These are phyloP conservation scores for Sonneratia caseolaris DNA, from an alignment of 345 rosid genomes.

Conservation along the genomic window DNA sequence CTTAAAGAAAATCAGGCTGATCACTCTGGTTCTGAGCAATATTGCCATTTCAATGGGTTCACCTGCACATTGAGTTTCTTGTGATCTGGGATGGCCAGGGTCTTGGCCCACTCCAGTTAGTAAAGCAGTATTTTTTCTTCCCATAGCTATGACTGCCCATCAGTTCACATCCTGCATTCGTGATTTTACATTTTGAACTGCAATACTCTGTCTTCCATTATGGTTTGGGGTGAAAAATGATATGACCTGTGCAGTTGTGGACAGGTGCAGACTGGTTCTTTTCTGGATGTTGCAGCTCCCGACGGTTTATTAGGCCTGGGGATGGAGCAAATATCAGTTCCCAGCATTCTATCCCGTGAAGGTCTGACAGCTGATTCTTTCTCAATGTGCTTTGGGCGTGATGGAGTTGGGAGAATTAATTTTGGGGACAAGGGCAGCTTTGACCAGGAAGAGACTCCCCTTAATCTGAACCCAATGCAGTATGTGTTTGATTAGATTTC, in stretches of 20 bases:
- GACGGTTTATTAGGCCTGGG: constrained; percentile 83
- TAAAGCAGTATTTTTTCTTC: not conserved
- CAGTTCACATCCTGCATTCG: not conserved
- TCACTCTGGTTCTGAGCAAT: not conserved
- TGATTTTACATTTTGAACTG: not conserved
- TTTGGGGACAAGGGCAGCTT: constrained; percentile 80
- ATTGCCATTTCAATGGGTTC: not conserved
- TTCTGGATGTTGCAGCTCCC: constrained; percentile 80
- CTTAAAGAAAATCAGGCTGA: not conserved
- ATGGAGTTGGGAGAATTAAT: constrained; percentile 80
- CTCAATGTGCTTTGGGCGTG: constrained; percentile 82
- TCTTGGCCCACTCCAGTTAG: no score
- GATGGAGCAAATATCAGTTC: constrained; percentile 81
- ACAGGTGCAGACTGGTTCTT: constrained; percentile 88
- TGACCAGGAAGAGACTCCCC: constrained; percentile 76
- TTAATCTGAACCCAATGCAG: constrained; percentile 70
- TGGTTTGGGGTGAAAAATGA: constrained; percentile 17
- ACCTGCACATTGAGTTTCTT: not conserved
- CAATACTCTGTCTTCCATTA: not conserved
- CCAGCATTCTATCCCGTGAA: constrained; percentile 67
- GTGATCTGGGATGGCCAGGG: not conserved
- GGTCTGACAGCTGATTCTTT: constrained; percentile 69
- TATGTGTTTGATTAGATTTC: constrained; percentile 41
- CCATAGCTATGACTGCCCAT: not conserved
- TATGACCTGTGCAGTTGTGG: constrained; percentile 75